phyloP scores from a whole-genome alignment of 1,139 yeast species.

The Suhomyces bolitotheri region DNA sequence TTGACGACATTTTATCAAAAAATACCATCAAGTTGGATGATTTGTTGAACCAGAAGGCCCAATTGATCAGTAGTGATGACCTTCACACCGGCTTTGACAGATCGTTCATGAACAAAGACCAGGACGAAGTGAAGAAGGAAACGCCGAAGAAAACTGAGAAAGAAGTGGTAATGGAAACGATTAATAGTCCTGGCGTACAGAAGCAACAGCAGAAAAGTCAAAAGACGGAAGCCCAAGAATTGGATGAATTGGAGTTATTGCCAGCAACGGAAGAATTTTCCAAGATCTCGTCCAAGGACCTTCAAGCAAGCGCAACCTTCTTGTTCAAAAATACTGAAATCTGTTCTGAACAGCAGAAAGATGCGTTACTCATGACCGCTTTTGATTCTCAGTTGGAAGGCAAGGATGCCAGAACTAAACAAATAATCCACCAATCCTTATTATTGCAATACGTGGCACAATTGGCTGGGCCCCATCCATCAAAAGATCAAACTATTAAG shows the following conservation, averaged over 20 bases:
- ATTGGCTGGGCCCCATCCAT: slow-evolving; percentile 46
- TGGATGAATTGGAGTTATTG: slow-evolving; percentile 37
- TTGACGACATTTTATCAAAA: slow-evolving; percentile 60
- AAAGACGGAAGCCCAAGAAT: slow-evolving; percentile 26
- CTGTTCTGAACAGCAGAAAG: slow-evolving; percentile 82
- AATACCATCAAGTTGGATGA: slow-evolving; percentile 63
- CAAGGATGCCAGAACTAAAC: slow-evolving; percentile 52
- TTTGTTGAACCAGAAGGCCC: slow-evolving; percentile 67
- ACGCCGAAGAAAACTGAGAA: slow-evolving; percentile 11
- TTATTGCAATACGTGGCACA: slow-evolving; percentile 76
- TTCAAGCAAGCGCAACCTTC: slow-evolving; percentile 50
- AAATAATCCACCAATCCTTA: slow-evolving; percentile 76
- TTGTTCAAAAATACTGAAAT: slow-evolving; percentile 65
- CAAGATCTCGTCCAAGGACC: slow-evolving; percentile 50
- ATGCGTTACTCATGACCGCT: slow-evolving; percentile 89
- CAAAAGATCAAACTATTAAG: slow-evolving; percentile 37
- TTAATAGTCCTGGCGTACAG: slow-evolving; percentile 22
- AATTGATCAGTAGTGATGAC: slow-evolving; percentile 86
- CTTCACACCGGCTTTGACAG: slow-evolving; percentile 92
- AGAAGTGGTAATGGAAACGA: slow-evolving; percentile 31
- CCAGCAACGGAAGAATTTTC: slow-evolving; percentile 72
- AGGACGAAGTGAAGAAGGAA: slow-evolving; percentile 24
- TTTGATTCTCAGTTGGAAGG: slow-evolving; percentile 78
- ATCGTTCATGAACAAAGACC: slow-evolving; percentile 67
- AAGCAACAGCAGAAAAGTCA: slow-evolving; percentile 6